A percentile compares a stretch with the other conserved stretches of the same genome.
Evolutionary conservation across 2,329 filamentous ascomycete genomes (phyloP).

Genomic region (Niveomyces coronatus): DNA sequence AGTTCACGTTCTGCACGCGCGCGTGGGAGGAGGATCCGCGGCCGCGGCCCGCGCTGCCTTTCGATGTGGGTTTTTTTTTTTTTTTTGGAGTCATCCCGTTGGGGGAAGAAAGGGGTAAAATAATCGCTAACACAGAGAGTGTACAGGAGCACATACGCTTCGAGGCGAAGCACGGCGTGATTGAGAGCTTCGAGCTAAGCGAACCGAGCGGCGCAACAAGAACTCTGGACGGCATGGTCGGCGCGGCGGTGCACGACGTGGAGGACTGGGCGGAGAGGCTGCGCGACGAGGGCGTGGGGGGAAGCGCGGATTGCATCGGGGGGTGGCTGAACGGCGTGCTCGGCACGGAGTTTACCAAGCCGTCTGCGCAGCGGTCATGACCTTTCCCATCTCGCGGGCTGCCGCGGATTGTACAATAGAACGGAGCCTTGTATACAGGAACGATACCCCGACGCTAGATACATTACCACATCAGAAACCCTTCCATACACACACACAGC

Average conservation of each 20-base stretch:
- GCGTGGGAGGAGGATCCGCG: constrained; percentile 49
- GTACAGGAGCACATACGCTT: constrained; percentile 9
- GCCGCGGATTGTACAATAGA: too few species aligned
- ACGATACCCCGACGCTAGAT: too few species aligned
- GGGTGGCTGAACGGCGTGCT: constrained; percentile 7
- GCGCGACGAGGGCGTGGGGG: constrained; percentile 1
- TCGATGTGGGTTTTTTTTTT: constrained; percentile 26
- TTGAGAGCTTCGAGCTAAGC: constrained; percentile 6
- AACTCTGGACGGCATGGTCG: not conserved
- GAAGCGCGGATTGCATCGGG: not conserved
- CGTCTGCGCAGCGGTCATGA: not conserved
- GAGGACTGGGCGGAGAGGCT: constrained; percentile 8
- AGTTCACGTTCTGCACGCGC: constrained; percentile 61
- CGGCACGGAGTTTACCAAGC: constrained; percentile 6
- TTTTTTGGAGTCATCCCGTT: not conserved
- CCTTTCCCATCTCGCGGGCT: too few species aligned
- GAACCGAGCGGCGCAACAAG: not conserved
- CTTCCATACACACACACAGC: not conserved
- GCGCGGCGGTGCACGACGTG: constrained; percentile 6
- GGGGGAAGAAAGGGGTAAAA: not conserved
- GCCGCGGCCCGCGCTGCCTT: constrained; percentile 39
- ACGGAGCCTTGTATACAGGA: too few species aligned
- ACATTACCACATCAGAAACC: not conserved
- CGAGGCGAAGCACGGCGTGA: constrained; percentile 8
- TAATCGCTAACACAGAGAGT: not conserved